A percentile compares a stretch with the other conserved stretches of the same genome.
phyloP scores from a whole-genome alignment of 1,284 basidiomycete species.

The Ceratobasidium sp. region DNA sequence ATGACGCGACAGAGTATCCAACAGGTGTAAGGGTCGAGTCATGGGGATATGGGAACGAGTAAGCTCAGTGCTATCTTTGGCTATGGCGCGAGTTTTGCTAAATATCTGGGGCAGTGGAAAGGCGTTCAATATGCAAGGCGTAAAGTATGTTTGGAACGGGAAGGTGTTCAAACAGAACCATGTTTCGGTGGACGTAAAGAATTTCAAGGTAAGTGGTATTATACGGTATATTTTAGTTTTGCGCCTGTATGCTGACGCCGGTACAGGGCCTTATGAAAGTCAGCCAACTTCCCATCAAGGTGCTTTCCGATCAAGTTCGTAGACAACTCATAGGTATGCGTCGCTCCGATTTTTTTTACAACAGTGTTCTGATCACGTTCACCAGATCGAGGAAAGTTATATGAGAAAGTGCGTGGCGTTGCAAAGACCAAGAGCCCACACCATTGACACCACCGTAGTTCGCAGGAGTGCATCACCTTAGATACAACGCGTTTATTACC shows the following conservation, averaged over 20 bases:
- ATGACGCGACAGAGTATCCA: constrained; percentile 26
- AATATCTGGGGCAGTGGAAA: constrained; percentile 14
- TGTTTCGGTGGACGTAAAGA: constrained; percentile 16
- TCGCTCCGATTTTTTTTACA: background rate
- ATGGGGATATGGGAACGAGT: constrained; percentile 32
- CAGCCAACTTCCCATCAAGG: constrained; percentile 27
- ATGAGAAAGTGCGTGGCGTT: constrained; percentile 25
- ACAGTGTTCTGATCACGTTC: background rate
- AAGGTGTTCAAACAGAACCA: constrained; percentile 38
- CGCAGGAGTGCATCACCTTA: constrained; percentile 30
- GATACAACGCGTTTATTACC: constrained; percentile 34
- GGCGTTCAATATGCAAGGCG: constrained; percentile 29
- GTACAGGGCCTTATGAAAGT: constrained; percentile 39
- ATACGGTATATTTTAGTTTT: background rate
- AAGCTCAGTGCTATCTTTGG: background rate
- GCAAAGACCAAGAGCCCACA: background rate
- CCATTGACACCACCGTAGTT: background rate
- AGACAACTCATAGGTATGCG: constrained; percentile 11
- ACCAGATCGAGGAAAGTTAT: constrained; percentile 33
- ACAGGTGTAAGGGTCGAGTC: constrained; percentile 31
- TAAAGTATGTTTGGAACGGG: constrained; percentile 27
- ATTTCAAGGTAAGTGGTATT: constrained; percentile 22
- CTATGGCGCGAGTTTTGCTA: background rate
- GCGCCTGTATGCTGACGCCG: background rate
- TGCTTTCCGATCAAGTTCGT: constrained; percentile 27